Evolutionary conservation across 2,329 filamentous ascomycete genomes (phyloP), one percentile per base, ranked within the genome.

Genomic region (Trichoderma citrinoviride): DNA sequence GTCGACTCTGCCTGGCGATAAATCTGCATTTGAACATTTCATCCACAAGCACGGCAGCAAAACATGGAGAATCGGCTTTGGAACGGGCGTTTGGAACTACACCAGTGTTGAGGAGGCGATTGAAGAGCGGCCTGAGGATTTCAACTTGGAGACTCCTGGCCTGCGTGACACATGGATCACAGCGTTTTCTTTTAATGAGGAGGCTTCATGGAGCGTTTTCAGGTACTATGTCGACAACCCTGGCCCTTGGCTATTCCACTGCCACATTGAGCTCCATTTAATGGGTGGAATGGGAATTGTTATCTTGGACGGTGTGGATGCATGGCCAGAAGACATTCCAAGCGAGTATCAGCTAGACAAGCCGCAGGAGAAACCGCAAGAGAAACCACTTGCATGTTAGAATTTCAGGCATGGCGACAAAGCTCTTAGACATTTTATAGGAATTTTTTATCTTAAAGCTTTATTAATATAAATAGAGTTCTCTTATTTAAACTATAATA

Each of bases 31-130:
- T 41, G 56, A 60, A 19, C 87, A 89, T 66, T 83, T 85, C 0
- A 83, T 89, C 55, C 87, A 89, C 78, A 88, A 88, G 76, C 87
- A 89, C 74, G 82, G 82, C 55, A 85, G 82, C 69, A 87, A 86
- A 71, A 85, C 83, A 74, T 88, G 80, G 69, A 74, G 82, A 23
- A 79, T 89, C 40, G 87, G 86, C 1, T 65, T 74, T 0, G 86
- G 85, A 2, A 69, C 68, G 0, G 84, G 84, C 0, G 63, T 67
- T 2, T 89, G 84, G 71, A 80, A 77, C 15, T 89, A 82, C 78
- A 73, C 71, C 2, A 80, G 78, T 1, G 82, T 88, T 0, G 82
- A 79, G 0, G 83, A 87, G 64, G 86, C 86, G 0, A 75, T 78
- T 2, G 69, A 73, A 12, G 77, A 77, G 14, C 73, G 77, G 0